phyloP scores from a whole-genome alignment of 352 stramenopile species.

The Pythium aquatile region DNA sequence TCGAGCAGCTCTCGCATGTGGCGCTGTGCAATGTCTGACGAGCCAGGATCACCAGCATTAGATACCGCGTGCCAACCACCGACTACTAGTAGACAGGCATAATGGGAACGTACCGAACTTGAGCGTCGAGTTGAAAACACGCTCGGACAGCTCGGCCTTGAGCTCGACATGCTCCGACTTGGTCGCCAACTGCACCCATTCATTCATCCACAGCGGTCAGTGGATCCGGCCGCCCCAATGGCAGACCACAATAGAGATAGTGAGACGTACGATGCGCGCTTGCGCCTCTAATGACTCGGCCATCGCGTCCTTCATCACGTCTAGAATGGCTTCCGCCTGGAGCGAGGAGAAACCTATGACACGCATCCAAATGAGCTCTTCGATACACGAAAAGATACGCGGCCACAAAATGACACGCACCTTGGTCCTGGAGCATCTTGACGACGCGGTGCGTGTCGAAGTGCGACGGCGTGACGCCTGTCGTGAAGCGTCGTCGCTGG shows the following conservation, averaged over 20 bases:
- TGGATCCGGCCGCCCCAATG: not conserved
- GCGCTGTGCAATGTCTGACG: slow-evolving; percentile 81
- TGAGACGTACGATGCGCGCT: slow-evolving; percentile 42
- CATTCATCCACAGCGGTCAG: not conserved
- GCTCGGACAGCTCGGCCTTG: slow-evolving; percentile 82
- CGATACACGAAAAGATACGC: not conserved
- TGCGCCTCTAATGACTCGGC: slow-evolving; percentile 73
- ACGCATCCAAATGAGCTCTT: not conserved
- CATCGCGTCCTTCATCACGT: slow-evolving; percentile 84
- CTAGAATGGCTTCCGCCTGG: slow-evolving; percentile 77
- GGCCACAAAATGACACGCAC: slow-evolving; percentile 25
- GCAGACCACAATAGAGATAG: no score
- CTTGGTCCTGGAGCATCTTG: slow-evolving; percentile 68
- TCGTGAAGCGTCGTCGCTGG: slow-evolving; percentile 17
- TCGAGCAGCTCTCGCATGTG: slow-evolving; percentile 87
- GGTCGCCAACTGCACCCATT: slow-evolving; percentile 56
- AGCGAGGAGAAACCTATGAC: slow-evolving; percentile 54
- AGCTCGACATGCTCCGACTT: slow-evolving; percentile 87
- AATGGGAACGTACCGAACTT: slow-evolving; percentile 64
- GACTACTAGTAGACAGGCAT: no score
- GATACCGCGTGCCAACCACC: no score
- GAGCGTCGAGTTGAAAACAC: slow-evolving; percentile 87
- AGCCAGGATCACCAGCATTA: not conserved
- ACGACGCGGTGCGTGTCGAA: slow-evolving; percentile 74
- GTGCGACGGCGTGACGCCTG: slow-evolving; percentile 18